Base-by-base conservation (phyloP, 1,284 basidiomycete genomes). In the Trametes polyzona region DNA sequence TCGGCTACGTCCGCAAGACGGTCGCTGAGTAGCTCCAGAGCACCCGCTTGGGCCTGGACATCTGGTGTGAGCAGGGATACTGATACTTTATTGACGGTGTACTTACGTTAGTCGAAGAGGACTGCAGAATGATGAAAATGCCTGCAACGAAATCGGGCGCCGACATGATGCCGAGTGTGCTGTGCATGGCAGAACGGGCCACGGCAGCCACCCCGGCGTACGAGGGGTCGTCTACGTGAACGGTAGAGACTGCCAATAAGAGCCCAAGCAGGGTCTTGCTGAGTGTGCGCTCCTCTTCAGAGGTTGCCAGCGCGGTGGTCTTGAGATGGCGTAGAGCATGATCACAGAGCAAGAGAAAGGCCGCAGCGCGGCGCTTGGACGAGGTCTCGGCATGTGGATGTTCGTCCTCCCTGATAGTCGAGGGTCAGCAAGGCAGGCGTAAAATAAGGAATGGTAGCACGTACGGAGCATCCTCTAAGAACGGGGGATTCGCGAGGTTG, bases 21-120 rank as follows among this genome's bases (percentile, higher is more conserved):
- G 36, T 86, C 81, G 7, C 80, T 76, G 21, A 96, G 73, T 4
- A 95, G 76, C 35, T 82, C 78, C 27, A 93, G 74, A n/a, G 84
- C 85, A 33, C 83, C 87, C 6, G 70, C 67, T 68, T 87, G 82
- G 21, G 87, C 74, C 89, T 92, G 48, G 6, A 63, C 24, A 19
- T 27, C 40, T n/a, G n/a, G 30, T 14, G 26, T 21, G 5, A 14
- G 48, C 21, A 50, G 40, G 30, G 17, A 19, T 57, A 19, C n/a
- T 5, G 19, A 30, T 21, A 26, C 50, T 48, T 6, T 16, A 2
- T 4, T 3, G 17, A n/a, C n/a, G n/a, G n/a, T 9, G 19, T 4
- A 52, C 73, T 41, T 57, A 86, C 86, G 63, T 73, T 73, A 36
- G 65, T 50, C 47, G 87, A 80, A 5, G 77, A 75, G 8, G 79